phyloP scores from a whole-genome alignment of 139 green algal genomes.

The Closterium sp. region DNA sequence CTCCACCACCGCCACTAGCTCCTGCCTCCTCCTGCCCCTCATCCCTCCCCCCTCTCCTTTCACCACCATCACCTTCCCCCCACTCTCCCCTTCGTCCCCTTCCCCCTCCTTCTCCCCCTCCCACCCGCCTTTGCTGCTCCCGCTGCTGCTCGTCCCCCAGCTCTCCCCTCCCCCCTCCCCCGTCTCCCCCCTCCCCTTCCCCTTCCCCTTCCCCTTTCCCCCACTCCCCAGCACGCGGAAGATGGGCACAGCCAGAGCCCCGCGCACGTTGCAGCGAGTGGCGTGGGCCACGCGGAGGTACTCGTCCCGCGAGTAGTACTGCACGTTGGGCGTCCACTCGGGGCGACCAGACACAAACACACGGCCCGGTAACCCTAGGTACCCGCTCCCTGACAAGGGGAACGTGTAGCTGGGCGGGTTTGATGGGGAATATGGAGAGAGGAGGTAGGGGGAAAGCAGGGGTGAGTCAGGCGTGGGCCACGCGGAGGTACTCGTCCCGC shows the following conservation, averaged over 20 bases:
- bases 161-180: neutral
- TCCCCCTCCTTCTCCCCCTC: neutral
- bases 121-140: neutral
- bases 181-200: neutral
- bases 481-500: conserved; percentile 31
- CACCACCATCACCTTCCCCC: neutral
- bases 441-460: too few species aligned
- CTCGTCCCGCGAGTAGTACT: conserved; percentile 46
- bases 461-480: neutral
- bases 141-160: neutral
- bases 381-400: neutral
- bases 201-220: neutral
- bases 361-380: conserved; percentile 23
- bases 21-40: neutral
- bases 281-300: conserved; percentile 43
- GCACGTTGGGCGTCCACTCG: conserved; percentile 49
- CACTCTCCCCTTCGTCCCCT: neutral
- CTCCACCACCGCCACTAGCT: conserved; percentile 37
- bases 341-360: conserved; percentile 36
- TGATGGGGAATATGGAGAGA: neutral
- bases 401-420: conserved; percentile 27
- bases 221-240: neutral
- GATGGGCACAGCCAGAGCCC: conserved; percentile 35
- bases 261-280: conserved; percentile 26
- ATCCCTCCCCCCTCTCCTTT: neutral